Evolutionary conservation across 1,284 basidiomycete species (phyloP), one percentile per base, ranked within the genome.

Genomic region (Caloboletus firmus): DNA sequence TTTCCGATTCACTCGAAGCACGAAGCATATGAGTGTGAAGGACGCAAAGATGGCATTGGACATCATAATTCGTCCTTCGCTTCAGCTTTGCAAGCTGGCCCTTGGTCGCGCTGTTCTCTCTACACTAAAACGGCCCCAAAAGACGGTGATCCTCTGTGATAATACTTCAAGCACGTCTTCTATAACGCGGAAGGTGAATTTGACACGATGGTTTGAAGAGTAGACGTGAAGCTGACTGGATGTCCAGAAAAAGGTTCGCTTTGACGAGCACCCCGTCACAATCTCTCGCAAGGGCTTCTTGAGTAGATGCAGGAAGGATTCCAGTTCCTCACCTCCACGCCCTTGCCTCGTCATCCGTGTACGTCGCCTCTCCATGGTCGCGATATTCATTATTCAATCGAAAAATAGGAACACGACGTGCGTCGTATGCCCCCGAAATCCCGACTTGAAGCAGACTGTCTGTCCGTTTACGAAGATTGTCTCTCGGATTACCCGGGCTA

Each of bases 401-500:
- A 34, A 34, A 28, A 39, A 20, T 36, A 71, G 70, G 52, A 50
- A 37, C 45, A 22, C 18, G 53, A 49, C 24, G 46, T 40, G 7
- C 44, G 12, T 24, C 36, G 15, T 20, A 26, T 48, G 5, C 15
- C 28, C 9, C 17, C 48, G 12, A 39, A 58, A 26, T 41, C 52
- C 9, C 22, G 20, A 11, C 37, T 28, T 11, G 55, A 59, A 44
- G 26, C 45, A 32, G 70, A 69, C 43, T 42, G 47, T 12, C 34
- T 11, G 13, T 71, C 70, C 12, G 35, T 70, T 13, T 69, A 69
- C 31, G 67, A 72, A 45, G 70, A 69, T 13, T 71, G 67, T 49
- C 50, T 61, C 17, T 59, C 64, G 5, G 57, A 64, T 17, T 39
- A 66, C 50, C 54, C 59, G 1, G 54, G 50, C 1, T 59, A 66